A percentile compares a stretch with the other conserved stretches of the same genome.
These are phyloP conservation scores for Aspergillus latus DNA, from an alignment of 2,329 filamentous ascomycete genomes.

Conservation along the genomic window DNA sequence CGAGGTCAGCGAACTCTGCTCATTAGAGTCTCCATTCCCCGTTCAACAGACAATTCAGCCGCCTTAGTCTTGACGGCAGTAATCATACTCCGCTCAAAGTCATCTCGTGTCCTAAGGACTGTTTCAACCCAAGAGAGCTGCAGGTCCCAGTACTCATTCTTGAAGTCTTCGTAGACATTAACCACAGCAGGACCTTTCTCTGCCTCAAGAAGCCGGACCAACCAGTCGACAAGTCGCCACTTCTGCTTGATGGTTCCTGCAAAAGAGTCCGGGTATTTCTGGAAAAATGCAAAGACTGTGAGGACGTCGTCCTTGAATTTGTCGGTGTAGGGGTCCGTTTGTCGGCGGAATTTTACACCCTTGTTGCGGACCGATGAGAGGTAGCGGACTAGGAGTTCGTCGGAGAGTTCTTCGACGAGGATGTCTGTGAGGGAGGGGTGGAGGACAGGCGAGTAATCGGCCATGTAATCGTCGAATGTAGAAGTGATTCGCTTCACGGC, in stretches of 20 bases:
- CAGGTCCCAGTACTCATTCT: conserved; percentile 86
- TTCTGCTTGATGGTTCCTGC: conserved; percentile 78
- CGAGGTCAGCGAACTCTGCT: conserved; percentile 67
- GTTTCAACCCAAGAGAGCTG: conserved; percentile 95
- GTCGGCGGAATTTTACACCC: conserved; percentile 80
- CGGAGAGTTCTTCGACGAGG: conserved; percentile 87
- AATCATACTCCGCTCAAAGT: conserved; percentile 89
- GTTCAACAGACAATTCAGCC: conserved; percentile 77
- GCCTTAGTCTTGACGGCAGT: conserved; percentile 84
- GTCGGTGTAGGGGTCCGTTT: conserved; percentile 77
- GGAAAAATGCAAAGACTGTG: conserved; percentile 87
- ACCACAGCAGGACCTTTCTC: conserved; percentile 72
- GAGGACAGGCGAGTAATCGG: conserved; percentile 79
- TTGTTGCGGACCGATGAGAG: conserved; percentile 83
- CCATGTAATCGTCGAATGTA: conserved; percentile 92
- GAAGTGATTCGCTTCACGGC: conserved; percentile 91
- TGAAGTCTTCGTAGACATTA: conserved; percentile 79
- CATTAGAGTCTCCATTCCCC: conserved; percentile 91
- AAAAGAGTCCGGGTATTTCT: conserved; percentile 66
- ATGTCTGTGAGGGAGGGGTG: conserved; percentile 88
- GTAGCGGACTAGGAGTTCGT: conserved; percentile 86
- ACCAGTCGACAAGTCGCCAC: conserved; percentile 86
- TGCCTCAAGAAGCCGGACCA: conserved; percentile 73
- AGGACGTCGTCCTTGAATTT: conserved; percentile 93
- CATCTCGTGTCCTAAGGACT: conserved; percentile 79